These are phyloP conservation scores for Helenozyma rhizophorensis DNA, from an alignment of 805 yeast genomes.

Conservation along the genomic window DNA sequence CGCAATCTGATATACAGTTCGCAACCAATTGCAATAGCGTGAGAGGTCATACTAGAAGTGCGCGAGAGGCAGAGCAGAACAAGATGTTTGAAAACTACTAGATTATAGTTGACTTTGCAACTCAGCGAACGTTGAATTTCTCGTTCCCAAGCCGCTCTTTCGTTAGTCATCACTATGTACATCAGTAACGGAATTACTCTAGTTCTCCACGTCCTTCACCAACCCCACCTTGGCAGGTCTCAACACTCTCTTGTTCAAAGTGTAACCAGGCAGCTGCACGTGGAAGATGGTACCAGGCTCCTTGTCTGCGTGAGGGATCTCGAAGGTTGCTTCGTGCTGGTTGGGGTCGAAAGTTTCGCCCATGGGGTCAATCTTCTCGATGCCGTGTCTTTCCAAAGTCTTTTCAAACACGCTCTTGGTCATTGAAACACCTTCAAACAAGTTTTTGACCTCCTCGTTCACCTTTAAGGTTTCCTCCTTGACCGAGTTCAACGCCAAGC, in stretches of 20 bases:
- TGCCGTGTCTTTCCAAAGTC: conserved; percentile 77
- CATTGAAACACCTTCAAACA: conserved; percentile 88
- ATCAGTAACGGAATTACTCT: conserved; percentile 3
- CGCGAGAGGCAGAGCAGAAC: too few species aligned
- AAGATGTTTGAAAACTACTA: too few species aligned
- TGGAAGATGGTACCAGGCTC: conserved; percentile 91
- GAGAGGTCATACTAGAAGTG: too few species aligned
- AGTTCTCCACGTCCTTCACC: conserved; percentile 54
- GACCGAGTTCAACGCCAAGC: conserved; percentile 76
- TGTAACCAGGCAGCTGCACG: conserved; percentile 88
- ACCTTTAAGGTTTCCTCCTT: conserved; percentile 54
- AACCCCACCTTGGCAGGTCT: conserved; percentile 96
- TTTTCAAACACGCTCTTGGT: conserved; percentile 81
- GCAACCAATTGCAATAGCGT: too few species aligned
- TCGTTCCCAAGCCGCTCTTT: too few species aligned
- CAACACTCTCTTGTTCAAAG: conserved; percentile 79
- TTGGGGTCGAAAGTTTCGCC: conserved; percentile 89
- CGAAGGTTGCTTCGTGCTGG: conserved; percentile 88
- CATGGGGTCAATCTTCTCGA: conserved; percentile 73
- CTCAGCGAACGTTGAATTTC: too few species aligned
- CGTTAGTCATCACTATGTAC: conserved; percentile 1
- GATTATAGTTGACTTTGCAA: too few species aligned
- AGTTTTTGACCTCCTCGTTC: conserved; percentile 47
- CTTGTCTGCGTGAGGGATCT: conserved; percentile 78
- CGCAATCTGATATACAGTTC: too few species aligned